phyloP scores from a whole-genome alignment of 1,139 yeast genomes.

The Saccharomyces pastorianus region DNA sequence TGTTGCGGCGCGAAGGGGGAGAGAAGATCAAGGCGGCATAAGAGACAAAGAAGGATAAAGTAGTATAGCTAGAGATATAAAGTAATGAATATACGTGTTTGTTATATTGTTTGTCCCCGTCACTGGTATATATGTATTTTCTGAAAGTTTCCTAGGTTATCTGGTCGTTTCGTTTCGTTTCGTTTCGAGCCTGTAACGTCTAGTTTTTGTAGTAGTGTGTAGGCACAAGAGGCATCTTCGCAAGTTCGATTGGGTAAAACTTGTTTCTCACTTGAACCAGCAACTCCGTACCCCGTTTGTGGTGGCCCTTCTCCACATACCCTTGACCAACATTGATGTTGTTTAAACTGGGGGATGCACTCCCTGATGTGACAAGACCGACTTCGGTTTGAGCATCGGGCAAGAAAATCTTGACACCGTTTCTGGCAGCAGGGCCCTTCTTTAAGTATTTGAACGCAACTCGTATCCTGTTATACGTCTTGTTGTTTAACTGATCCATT shows the following conservation, averaged over 20 bases:
- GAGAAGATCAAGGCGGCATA: background rate
- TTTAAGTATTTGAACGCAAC: conserved; percentile 57
- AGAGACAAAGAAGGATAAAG: background rate
- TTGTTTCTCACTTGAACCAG: conserved; percentile 79
- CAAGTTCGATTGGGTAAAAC: conserved; percentile 60
- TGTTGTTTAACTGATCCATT: conserved; percentile 60
- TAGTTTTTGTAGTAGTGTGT: conserved; percentile 53
- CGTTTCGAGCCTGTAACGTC: background rate
- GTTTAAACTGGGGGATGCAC: conserved; percentile 77
- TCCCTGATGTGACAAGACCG: conserved; percentile 82
- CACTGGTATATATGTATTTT: background rate
- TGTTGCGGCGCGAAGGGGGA: background rate
- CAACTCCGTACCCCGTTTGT: conserved; percentile 70
- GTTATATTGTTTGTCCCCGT: background rate
- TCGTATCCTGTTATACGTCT: conserved; percentile 51
- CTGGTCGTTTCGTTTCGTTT: background rate
- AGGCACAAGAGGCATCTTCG: conserved; percentile 78
- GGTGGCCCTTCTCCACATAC: conserved; percentile 61
- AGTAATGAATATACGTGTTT: background rate
- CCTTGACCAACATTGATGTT: conserved; percentile 79
- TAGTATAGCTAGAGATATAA: background rate
- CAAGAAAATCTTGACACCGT: conserved; percentile 57
- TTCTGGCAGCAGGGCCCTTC: conserved; percentile 89
- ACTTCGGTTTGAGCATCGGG: conserved; percentile 46
- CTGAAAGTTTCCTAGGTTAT: background rate